phyloP scores from a whole-genome alignment of 257 asterid species.

The Solanum pinnatisectum region DNA sequence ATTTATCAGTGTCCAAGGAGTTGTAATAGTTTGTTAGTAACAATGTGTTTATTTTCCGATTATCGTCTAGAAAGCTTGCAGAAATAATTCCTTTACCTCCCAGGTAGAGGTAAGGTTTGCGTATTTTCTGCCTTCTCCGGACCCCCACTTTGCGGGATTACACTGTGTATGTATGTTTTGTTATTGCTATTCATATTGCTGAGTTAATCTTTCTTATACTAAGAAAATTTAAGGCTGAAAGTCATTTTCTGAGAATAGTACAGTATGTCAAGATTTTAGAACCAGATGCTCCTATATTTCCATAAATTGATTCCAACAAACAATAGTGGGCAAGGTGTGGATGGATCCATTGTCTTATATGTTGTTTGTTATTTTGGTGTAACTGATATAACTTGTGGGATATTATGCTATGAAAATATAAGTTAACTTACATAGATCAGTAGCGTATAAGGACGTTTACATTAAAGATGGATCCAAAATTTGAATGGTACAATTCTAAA shows the following conservation, averaged over 20 bases:
- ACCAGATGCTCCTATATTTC: no score
- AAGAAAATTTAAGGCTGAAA: neutral
- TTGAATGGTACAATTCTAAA: neutral
- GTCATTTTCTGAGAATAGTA: neutral
- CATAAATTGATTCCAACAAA: no score
- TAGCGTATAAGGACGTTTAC: neutral
- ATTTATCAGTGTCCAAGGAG: neutral
- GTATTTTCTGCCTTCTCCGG: neutral
- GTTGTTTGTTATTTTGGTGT: no score
- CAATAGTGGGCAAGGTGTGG: no score
- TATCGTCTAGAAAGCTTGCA: no score
- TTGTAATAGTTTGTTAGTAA: neutral
- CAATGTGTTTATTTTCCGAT: neutral
- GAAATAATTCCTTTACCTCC: neutral
- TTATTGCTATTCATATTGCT: neutral
- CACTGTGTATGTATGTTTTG: neutral
- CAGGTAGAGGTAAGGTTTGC: neutral
- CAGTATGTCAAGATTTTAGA: neutral
- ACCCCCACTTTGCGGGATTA: no score
- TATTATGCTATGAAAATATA: no score
- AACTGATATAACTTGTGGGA: no score
- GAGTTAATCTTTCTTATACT: neutral
- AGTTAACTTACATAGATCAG: neutral
- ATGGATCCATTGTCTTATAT: no score
- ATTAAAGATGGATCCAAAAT: neutral